Conservation (phyloP, 1,139 yeast species). For the Yamadazyma membranifaciens region DNA sequence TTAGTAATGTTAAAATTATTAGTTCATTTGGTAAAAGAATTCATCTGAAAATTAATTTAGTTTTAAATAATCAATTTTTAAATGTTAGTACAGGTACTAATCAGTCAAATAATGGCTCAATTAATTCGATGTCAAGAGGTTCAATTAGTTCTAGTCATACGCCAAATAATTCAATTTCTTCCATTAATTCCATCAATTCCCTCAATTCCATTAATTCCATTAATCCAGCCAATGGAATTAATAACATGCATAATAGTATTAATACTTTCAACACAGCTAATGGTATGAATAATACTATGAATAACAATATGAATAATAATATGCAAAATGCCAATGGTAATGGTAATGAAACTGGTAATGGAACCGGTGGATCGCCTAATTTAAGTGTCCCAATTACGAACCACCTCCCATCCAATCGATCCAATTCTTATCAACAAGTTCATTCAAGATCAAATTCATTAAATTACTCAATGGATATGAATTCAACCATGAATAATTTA, state of each 20-base stretch:
- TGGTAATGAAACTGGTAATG: neutral
- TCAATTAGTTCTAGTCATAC: slow-evolving; percentile 5
- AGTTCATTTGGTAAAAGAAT: slow-evolving; percentile 48
- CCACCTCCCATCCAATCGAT: slow-evolving; percentile 10
- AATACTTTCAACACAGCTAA: too few relatives aligned
- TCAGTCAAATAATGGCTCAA: neutral
- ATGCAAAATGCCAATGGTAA: too few relatives aligned
- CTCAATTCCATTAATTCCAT: neutral
- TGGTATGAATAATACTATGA: neutral
- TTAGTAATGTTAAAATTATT: slow-evolving; percentile 41
- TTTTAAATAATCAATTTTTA: slow-evolving; percentile 18
- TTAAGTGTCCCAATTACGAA: slow-evolving; percentile 11
- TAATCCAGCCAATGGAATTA: too few relatives aligned
- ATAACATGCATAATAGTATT: too few relatives aligned
- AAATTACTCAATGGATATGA: slow-evolving; percentile 13
- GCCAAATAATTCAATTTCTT: slow-evolving; percentile 9
- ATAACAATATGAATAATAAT: slow-evolving; percentile 3
- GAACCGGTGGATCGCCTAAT: too few relatives aligned
- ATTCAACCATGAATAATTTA: slow-evolving; percentile 13
- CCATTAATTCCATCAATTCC: slow-evolving; percentile 2
- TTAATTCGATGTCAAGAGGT: neutral
- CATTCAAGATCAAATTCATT: slow-evolving; percentile 18
- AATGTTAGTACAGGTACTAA: neutral
- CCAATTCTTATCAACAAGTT: slow-evolving; percentile 15
- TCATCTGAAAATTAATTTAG: slow-evolving; percentile 42